Evolutionary conservation across 1,284 basidiomycete species (phyloP).

Genomic region (Cutaneotrichosporon sp.): DNA sequence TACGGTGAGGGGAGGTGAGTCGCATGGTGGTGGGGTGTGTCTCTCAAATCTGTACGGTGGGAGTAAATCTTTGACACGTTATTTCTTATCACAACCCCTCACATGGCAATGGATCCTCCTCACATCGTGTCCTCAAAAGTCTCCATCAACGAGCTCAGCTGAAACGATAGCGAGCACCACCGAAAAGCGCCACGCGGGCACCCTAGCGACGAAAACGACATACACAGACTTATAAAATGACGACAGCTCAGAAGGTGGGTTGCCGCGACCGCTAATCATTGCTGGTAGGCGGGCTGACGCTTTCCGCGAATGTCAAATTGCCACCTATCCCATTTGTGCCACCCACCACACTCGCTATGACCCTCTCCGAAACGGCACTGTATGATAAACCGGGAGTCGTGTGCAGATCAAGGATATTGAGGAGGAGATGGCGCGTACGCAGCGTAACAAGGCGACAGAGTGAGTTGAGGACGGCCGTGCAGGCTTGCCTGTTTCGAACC

Average conservation of each 20-base stretch:
- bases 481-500: too few relatives aligned
- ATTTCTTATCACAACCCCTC: too few relatives aligned
- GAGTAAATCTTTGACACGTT: not conserved
- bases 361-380: too few relatives aligned
- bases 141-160: not conserved
- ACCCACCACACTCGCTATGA: too few relatives aligned
- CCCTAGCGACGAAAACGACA: not conserved
- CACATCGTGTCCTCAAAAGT: too few relatives aligned
- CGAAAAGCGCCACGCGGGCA: not conserved
- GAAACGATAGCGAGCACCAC: not conserved
- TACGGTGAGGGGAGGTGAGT: too few relatives aligned
- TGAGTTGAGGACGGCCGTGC: too few relatives aligned
- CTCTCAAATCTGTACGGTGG: conserved; percentile 4
- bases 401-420: conserved; percentile 48
- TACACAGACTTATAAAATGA: conserved; percentile 30
- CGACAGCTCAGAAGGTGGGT: conserved; percentile 48
- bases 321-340: too few relatives aligned
- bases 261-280: too few relatives aligned
- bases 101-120: too few relatives aligned
- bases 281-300: too few relatives aligned
- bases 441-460: conserved; percentile 83
- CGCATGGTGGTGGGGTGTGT: too few relatives aligned
- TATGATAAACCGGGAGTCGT: not conserved
- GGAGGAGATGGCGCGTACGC: conserved; percentile 51
- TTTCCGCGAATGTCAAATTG: not conserved